phyloP scores from a whole-genome alignment of 2,329 filamentous ascomycete species.

The Aspergillus ustus region DNA sequence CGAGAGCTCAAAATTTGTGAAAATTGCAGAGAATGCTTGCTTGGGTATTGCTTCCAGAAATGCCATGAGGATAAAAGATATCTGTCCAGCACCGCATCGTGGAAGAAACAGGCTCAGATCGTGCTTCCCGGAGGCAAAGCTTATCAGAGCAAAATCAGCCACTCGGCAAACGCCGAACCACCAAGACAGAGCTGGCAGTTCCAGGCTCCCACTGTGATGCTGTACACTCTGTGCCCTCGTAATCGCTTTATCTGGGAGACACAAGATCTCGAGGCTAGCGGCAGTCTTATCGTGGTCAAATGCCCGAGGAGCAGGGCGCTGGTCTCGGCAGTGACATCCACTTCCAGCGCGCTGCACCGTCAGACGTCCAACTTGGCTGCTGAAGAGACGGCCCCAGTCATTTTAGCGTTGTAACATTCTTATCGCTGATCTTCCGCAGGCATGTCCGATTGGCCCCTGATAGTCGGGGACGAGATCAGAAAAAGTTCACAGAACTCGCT shows the following conservation, averaged over 20 bases:
- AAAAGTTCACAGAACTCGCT: background rate
- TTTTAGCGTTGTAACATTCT: conserved; percentile 19
- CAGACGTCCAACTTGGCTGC: background rate
- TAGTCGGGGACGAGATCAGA: background rate
- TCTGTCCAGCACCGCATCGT: background rate
- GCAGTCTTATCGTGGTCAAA: background rate
- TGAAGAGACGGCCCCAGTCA: background rate
- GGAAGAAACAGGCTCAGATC: background rate
- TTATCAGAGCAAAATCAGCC: conserved; percentile 20
- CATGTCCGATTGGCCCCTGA: conserved; percentile 8
- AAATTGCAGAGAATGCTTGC: background rate
- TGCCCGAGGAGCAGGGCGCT: background rate
- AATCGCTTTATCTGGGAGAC: background rate
- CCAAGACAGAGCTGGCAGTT: conserved; percentile 4
- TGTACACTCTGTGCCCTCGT: background rate
- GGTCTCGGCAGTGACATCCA: background rate
- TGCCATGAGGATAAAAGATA: background rate
- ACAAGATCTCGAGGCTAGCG: background rate
- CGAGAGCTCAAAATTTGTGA: background rate
- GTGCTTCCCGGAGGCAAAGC: background rate
- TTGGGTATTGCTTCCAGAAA: background rate
- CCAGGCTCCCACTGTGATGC: background rate
- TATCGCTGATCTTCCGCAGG: conserved; percentile 13
- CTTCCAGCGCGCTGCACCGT: background rate
- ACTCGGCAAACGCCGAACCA: conserved; percentile 13